Base-by-base conservation (phyloP, 495 filamentous ascomycete genomes). In the Aspergillus coremiiformis region DNA sequence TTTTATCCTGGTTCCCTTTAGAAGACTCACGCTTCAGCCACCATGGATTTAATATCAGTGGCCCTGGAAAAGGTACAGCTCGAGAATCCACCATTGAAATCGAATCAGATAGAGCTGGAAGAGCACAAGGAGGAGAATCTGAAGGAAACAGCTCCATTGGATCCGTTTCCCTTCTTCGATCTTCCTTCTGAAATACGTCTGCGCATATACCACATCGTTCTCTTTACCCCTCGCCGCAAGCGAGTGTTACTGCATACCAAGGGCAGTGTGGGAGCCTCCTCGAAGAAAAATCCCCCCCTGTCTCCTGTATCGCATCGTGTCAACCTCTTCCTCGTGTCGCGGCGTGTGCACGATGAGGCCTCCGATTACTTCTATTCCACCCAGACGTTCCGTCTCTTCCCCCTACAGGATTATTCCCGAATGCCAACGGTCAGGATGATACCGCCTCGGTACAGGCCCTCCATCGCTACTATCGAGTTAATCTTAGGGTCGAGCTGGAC, bases 401-500 rank as follows among this genome's bases (percentile, higher is more conserved):
- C 84, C 5, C 79, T 81, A 19, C 78, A 85, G 54, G 83, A 85
- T 39, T 84, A 86, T 35, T 79, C 84, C 7, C 81, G 84, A 21
- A 73, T 90, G 53, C 70, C 76, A 17, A 74, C 70, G 10, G 44
- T 76, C 15, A 56, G 64, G 5, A 56, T 55, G 20, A 57, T 76
- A 37, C 81, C 83, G 14, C 63, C 76, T 14, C 75, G 73, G 20
- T 89, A 91, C 71, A 83, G 85, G 33, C 66, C 74, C 6, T 78
- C 71, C 19, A 71, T 95, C 46, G 82, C 76, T 3, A 81, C 80
- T 1, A 72, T 93, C 42, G 86, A 94, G 59, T 67, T 94, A 53
- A 83, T 89, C 9, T 68, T 95, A 1, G 89, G 89, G 0, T 87
- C 87, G 0, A 88, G 87, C 45, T 95, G 86, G 85, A 86, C 73